A percentile compares a stretch with the other conserved stretches of the same genome.
phyloP scores from a whole-genome alignment of 2,329 filamentous ascomycete species.

The Fusarium proliferatum region DNA sequence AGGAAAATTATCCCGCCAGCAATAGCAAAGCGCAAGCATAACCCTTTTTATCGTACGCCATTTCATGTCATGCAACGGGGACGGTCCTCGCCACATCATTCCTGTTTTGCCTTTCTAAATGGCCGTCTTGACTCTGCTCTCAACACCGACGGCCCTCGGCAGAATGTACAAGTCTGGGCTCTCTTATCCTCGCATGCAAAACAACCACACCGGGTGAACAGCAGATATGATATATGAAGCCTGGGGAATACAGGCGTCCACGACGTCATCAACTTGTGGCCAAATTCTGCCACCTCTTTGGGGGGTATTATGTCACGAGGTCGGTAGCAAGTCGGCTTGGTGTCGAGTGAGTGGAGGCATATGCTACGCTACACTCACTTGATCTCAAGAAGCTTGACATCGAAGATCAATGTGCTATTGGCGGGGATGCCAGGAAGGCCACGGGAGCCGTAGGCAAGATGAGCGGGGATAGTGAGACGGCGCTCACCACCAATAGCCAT shows the following conservation, averaged over 20 bases:
- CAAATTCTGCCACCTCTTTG: constrained; percentile 19
- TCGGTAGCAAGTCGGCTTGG: constrained; percentile 20
- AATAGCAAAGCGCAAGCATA: constrained; percentile 38
- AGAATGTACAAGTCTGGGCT: constrained; percentile 60
- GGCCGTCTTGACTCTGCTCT: constrained; percentile 27
- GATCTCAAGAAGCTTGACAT: constrained; percentile 86
- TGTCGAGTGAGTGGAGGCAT: constrained; percentile 12
- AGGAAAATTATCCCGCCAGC: constrained; percentile 9
- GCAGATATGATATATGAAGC: constrained; percentile 31
- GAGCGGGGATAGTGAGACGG: constrained; percentile 86
- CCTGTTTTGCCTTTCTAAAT: constrained; percentile 47
- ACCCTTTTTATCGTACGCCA: constrained; percentile 56
- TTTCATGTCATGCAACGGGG: constrained; percentile 62
- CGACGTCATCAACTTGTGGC: constrained; percentile 21
- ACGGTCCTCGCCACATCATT: constrained; percentile 61
- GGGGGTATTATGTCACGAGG: constrained; percentile 43
- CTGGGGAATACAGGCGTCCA: constrained; percentile 19
- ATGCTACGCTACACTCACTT: constrained; percentile 66
- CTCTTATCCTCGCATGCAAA: constrained; percentile 52
- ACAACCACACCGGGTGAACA: constrained; percentile 38
- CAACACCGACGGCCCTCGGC: constrained; percentile 29
- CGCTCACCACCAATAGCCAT: constrained; percentile 96
- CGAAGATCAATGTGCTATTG: constrained; percentile 93
- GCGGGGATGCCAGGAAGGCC: constrained; percentile 84
- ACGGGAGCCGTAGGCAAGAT: constrained; percentile 90